phyloP scores from a whole-genome alignment of 2,329 filamentous ascomycete genomes.

The Mycosphaerella arachidis region DNA sequence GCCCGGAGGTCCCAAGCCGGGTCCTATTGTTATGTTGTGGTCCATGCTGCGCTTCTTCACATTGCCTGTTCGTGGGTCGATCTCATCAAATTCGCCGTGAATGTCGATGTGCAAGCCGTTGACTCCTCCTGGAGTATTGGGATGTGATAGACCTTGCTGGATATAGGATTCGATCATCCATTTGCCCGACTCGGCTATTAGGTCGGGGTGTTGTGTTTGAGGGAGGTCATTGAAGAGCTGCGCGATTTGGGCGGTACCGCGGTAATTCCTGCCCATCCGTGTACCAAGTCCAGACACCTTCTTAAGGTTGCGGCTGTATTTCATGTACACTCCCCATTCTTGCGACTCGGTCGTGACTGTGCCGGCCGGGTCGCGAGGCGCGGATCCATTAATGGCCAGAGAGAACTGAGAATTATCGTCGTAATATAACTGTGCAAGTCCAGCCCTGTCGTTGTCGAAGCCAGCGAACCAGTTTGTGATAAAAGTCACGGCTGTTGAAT shows the following conservation, averaged over 20 bases:
- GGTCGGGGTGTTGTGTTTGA: constrained; percentile 67
- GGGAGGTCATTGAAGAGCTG: constrained; percentile 68
- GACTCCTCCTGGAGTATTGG: constrained; percentile 61
- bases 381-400: constrained; percentile 62
- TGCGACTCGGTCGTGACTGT: constrained; percentile 40
- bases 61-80: constrained; percentile 54
- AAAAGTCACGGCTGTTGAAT: constrained; percentile 70
- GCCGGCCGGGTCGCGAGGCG: constrained; percentile 45
- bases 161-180: constrained; percentile 81
- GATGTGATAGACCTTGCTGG: constrained; percentile 66
- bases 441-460: constrained; percentile 67
- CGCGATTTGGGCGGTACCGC: constrained; percentile 60
- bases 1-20: constrained; percentile 65
- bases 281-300: constrained; percentile 60
- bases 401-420: constrained; percentile 73
- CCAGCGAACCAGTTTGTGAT: constrained; percentile 67
- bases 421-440: constrained; percentile 64
- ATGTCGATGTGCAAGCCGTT: constrained; percentile 73
- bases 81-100: constrained; percentile 81
- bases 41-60: constrained; percentile 70
- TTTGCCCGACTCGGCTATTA: constrained; percentile 62
- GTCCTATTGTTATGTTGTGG: constrained; percentile 67
- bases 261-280: constrained; percentile 62
- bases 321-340: constrained; percentile 71
- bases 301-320: constrained; percentile 70